Base-by-base conservation (phyloP, 225 moss, liverwort and hornwort species). In the Anthoceros angustus region DNA sequence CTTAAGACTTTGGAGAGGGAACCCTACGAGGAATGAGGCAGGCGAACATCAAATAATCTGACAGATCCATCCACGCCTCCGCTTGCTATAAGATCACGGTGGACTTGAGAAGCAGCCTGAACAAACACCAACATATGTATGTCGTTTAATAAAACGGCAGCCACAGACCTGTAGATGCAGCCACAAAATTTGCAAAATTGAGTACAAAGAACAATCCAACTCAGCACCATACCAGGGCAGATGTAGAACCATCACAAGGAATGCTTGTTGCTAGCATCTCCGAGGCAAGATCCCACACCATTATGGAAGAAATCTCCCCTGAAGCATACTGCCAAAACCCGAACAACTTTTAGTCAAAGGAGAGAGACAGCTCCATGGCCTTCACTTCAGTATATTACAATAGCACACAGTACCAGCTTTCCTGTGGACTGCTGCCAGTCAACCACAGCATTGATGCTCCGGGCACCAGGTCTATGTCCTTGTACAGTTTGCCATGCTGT, bases 401-500 rank as follows among this genome's bases (percentile, higher is more conserved):
- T 41, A 71, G 70, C 20, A 40, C 23, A 42, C 15, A 42, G 61
- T 91, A 98, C 95, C 91, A 98, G 75, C 67, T 75, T 79, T 25
- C 95, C 95, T 39, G 95, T 85, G 69, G 76, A 73, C 74, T 91
- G 95, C 68, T 98, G 95, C 95, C 95, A 98, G 66, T 91, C 95
- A 40, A 98, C 85, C 62, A 98, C 91, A 72, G 91, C 95, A 83
- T 67, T 86, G 15, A 86, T 84, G 41, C 95, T 80, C 64, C 95
- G 85, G 62, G 91, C 85, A 65, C 95, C 95, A 68, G 95, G 95
- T 66, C 83, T 80, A 42, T 86, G 95, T 41, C 95, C 95, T 72
- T 98, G 95, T 60, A 98, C 82, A 67, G 91, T 86, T 77, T 98
- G 95, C 88, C 85, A 98, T 40, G 91, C 91, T 65, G 91, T 91